Conservation (phyloP, 495 filamentous ascomycete genomes). For the Amorphotheca resinae region DNA sequence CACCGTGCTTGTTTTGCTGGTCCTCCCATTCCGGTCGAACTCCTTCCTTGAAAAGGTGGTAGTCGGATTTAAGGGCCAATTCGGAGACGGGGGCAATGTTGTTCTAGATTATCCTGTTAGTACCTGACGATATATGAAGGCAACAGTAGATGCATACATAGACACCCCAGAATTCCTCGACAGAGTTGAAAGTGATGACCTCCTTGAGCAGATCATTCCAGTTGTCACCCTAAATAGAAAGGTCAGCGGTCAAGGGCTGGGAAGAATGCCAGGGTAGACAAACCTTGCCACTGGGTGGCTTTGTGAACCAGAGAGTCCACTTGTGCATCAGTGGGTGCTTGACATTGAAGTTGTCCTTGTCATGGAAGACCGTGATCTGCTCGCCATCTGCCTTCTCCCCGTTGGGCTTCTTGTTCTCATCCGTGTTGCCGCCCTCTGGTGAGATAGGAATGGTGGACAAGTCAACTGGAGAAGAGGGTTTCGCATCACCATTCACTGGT, state of each 20-base stretch:
- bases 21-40: constrained; percentile 98
- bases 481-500: constrained; percentile 13
- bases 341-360: constrained; percentile 96
- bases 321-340: constrained; percentile 93
- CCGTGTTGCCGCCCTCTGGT: constrained; percentile 37
- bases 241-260: not conserved
- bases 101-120: constrained; percentile 50
- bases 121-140: constrained; percentile 15
- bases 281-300: constrained; percentile 94
- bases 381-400: constrained; percentile 32
- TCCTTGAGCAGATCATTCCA: constrained; percentile 98
- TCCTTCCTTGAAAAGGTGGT: constrained; percentile 97
- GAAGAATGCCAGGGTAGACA: constrained; percentile 13
- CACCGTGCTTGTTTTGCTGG: constrained; percentile 93
- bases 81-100: constrained; percentile 96
- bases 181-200: constrained; percentile 94
- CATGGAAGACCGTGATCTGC: constrained; percentile 85
- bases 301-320: constrained; percentile 99
- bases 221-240: constrained; percentile 72
- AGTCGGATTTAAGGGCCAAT: constrained; percentile 92
- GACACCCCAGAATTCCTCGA: constrained; percentile 99
- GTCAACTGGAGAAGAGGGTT: constrained; percentile 32
- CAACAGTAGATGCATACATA: constrained; percentile 56
- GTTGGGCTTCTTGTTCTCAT: constrained; percentile 26
- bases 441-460: constrained; percentile 62